A percentile compares a stretch with the other conserved stretches of the same genome.
Evolutionary conservation across 2,329 filamentous ascomycete species (phyloP).

Genomic region (Ceratocystis albifundus): DNA sequence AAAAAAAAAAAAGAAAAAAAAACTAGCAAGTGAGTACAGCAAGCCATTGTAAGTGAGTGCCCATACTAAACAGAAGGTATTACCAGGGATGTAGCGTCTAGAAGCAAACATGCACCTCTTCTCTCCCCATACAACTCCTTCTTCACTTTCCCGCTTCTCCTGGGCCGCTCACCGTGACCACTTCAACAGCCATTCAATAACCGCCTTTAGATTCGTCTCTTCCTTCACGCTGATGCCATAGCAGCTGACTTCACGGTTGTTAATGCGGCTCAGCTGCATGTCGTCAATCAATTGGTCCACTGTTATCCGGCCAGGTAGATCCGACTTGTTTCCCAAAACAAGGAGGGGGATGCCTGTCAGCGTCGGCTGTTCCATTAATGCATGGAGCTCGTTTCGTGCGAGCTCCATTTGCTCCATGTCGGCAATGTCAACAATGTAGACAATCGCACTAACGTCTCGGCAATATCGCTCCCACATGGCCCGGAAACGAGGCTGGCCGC

Average conservation of each 20-base stretch:
- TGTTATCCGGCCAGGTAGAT: conserved; percentile 77
- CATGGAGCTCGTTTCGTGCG: conserved; percentile 84
- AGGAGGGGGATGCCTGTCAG: conserved; percentile 84
- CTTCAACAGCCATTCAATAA: conserved; percentile 91
- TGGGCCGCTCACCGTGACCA: conserved; percentile 48
- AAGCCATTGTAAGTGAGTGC: too few species aligned
- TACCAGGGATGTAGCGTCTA: too few species aligned
- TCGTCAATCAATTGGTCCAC: conserved; percentile 94
- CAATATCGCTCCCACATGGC: conserved; percentile 99
- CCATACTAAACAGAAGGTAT: too few species aligned
- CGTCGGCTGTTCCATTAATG: conserved; percentile 71
- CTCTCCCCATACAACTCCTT: conserved; percentile 3
- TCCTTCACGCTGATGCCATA: conserved; percentile 98
- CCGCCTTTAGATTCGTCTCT: conserved; percentile 95
- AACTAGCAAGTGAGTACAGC: not conserved
- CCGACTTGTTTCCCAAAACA: conserved; percentile 94
- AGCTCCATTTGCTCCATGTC: conserved; percentile 69
- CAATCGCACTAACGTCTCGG: conserved; percentile 90
- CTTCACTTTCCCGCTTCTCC: conserved; percentile 33
- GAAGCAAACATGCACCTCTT: conserved; percentile 20
- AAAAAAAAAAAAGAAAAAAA: conserved; percentile 12
- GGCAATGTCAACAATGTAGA: conserved; percentile 96
- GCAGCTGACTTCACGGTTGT: conserved; percentile 88
- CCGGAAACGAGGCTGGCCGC: conserved; percentile 90
- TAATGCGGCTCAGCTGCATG: conserved; percentile 79